These are phyloP conservation scores for Russula foetens DNA, from an alignment of 768 basidiomycete species.

Conservation along the genomic window DNA sequence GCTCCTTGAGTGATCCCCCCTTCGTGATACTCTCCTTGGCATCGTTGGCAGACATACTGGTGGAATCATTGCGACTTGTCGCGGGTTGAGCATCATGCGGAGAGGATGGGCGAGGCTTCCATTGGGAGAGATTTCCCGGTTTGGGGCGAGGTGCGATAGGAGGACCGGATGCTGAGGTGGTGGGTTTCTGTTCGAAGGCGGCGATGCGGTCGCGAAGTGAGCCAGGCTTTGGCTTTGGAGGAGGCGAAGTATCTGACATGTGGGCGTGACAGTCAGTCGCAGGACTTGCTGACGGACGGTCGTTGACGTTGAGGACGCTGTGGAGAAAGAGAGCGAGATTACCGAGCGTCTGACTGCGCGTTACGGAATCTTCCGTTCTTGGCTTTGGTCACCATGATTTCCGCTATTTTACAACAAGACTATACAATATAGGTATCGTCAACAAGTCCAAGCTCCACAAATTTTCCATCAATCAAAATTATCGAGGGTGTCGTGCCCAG, in stretches of 20 bases:
- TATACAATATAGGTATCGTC: too few relatives aligned
- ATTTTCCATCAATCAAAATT: background rate
- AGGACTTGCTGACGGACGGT: too few relatives aligned
- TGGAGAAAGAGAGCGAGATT: too few relatives aligned
- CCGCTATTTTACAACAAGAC: too few relatives aligned
- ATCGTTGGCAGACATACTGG: slow-evolving; percentile 75
- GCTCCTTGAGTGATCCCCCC: slow-evolving; percentile 78
- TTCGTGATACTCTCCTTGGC: slow-evolving; percentile 80
- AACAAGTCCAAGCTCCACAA: too few relatives aligned
- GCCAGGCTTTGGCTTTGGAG: slow-evolving; percentile 59
- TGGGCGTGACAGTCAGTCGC: background rate
- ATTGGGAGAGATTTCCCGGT: slow-evolving; percentile 49
- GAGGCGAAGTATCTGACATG: slow-evolving; percentile 55
- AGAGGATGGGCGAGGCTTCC: slow-evolving; percentile 60
- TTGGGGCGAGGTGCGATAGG: slow-evolving; percentile 49
- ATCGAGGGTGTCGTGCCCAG: background rate
- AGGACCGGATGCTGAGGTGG: slow-evolving; percentile 31
- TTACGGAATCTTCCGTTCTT: too few relatives aligned
- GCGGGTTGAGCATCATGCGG: slow-evolving; percentile 32
- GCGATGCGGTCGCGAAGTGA: slow-evolving; percentile 86
- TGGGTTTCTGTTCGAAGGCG: slow-evolving; percentile 67
- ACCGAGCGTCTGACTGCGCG: too few relatives aligned
- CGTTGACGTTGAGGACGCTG: too few relatives aligned
- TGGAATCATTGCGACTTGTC: slow-evolving; percentile 20
- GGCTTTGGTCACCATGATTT: too few relatives aligned